Evolutionary conservation across 371 early-diverging fungal species (phyloP).

Genomic region (Circinella umbellata): DNA sequence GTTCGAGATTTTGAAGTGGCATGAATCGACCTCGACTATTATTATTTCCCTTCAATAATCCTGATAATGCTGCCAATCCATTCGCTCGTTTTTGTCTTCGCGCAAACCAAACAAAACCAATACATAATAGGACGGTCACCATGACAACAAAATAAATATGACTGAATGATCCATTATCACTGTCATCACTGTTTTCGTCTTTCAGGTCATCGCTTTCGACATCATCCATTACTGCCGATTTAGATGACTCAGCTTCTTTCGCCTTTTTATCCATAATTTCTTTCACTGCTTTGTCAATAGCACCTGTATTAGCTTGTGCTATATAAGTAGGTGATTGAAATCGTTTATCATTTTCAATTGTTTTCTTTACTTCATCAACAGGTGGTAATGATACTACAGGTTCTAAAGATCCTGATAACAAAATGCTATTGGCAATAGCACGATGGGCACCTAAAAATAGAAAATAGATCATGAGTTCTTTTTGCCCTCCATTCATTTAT

Average conservation of each 20-base stretch:
- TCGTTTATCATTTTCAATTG: constrained; percentile 14
- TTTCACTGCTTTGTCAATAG: constrained; percentile 28
- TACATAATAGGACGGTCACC: constrained; percentile 24
- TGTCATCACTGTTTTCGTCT: constrained; percentile 9
- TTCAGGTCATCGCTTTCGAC: not conserved
- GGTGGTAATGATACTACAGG: constrained; percentile 23
- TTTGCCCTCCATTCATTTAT: too few relatives aligned
- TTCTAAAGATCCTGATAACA: constrained; percentile 38
- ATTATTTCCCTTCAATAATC: constrained; percentile 21
- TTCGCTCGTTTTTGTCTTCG: constrained; percentile 24
- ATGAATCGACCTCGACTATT: constrained; percentile 36
- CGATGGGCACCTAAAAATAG: constrained; percentile 34
- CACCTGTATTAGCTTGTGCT: constrained; percentile 31
- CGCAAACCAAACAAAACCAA: constrained; percentile 32
- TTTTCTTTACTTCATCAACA: constrained; percentile 15
- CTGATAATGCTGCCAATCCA: constrained; percentile 35
- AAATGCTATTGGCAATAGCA: constrained; percentile 45
- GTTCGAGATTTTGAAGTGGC: constrained; percentile 40
- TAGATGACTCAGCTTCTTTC: constrained; percentile 2
- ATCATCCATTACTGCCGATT: not conserved
- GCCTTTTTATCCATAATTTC: constrained; percentile 30
- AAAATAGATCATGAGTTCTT: not conserved
- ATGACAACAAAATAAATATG: constrained; percentile 29
- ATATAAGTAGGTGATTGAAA: constrained; percentile 36
- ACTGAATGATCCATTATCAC: constrained; percentile 2